phyloP scores from a whole-genome alignment of 352 stramenopile species.

The Globisporangium camurandrum region DNA sequence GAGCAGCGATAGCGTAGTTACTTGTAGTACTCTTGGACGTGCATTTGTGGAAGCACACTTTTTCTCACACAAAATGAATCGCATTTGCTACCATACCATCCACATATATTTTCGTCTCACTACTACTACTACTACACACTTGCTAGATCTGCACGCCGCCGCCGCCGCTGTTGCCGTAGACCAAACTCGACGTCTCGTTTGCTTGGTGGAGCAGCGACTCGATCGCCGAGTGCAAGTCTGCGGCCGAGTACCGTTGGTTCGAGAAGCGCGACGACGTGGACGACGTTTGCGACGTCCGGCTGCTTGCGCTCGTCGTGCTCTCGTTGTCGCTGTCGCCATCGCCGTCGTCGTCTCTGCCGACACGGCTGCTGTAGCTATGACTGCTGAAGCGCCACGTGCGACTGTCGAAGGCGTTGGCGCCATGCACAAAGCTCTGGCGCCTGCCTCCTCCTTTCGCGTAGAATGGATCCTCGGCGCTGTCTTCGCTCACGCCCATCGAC shows the following conservation, averaged over 20 bases:
- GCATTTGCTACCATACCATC: too few relatives aligned
- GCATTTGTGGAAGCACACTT: too few relatives aligned
- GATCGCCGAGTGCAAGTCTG: slow-evolving; percentile 63
- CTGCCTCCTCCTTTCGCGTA: slow-evolving; percentile 38
- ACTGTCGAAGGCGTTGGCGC: slow-evolving; percentile 13
- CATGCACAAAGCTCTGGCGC: slow-evolving; percentile 14
- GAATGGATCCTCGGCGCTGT: slow-evolving; percentile 25
- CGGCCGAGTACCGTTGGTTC: slow-evolving; percentile 38
- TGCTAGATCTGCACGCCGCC: slow-evolving; percentile 9
- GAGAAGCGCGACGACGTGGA: slow-evolving; percentile 32
- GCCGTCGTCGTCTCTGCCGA: slow-evolving; percentile 40
- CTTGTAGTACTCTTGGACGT: too few relatives aligned
- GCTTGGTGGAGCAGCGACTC: slow-evolving; percentile 63
- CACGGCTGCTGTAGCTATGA: slow-evolving; percentile 7
- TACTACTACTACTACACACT: background rate
- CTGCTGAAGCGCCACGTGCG: slow-evolving; percentile 23
- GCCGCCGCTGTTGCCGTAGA: slow-evolving; percentile 17
- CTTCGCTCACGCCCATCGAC: slow-evolving; percentile 21
- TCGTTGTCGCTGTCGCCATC: slow-evolving; percentile 38
- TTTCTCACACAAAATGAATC: too few relatives aligned
- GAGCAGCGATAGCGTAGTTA: too few relatives aligned
- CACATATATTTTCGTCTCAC: background rate
- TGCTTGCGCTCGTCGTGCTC: slow-evolving; percentile 38
- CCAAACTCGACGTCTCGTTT: slow-evolving; percentile 56
- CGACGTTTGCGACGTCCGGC: slow-evolving; percentile 20